Evolutionary conservation across 1,139 yeast species (phyloP).

Genomic region (Torulaspora globosa): DNA sequence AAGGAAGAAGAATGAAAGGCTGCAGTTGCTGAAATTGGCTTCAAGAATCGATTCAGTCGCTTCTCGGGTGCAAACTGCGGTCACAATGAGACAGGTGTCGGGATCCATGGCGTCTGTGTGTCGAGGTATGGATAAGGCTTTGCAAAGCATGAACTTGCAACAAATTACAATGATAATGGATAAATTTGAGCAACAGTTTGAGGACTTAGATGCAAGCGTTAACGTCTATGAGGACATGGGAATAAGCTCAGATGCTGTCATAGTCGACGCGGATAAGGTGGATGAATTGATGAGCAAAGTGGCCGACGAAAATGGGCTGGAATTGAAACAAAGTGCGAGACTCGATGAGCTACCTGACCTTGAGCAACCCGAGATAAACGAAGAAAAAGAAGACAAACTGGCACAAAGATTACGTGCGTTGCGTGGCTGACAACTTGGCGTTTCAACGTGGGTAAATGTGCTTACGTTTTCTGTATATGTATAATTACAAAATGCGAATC

Average conservation of each 20-base stretch:
- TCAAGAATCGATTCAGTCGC: conserved; percentile 96
- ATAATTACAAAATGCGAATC: conserved; percentile 9
- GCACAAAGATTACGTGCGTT: conserved; percentile 87
- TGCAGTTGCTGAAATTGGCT: conserved; percentile 75
- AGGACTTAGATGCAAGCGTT: conserved; percentile 90
- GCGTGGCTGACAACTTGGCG: conserved; percentile 40
- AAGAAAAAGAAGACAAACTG: conserved; percentile 80
- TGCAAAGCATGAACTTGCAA: conserved; percentile 93
- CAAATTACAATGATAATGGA: conserved; percentile 93
- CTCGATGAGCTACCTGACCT: conserved; percentile 50
- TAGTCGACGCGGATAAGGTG: conserved; percentile 85
- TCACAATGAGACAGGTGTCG: conserved; percentile 91
- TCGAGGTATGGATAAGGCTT: conserved; percentile 92
- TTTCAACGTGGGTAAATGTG: neutral
- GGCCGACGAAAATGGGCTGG: conserved; percentile 97
- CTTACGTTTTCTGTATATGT: conserved; percentile 8
- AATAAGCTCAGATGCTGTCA: conserved; percentile 76
- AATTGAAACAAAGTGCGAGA: conserved; percentile 67
- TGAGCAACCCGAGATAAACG: conserved; percentile 38
- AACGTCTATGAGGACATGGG: conserved; percentile 91
- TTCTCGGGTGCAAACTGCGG: conserved; percentile 93
- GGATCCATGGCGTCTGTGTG: conserved; percentile 93
- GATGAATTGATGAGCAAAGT: conserved; percentile 87
- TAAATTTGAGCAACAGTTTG: conserved; percentile 92
- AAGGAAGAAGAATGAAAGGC: conserved; percentile 81